Base-by-base conservation (phyloP, 208 protist species). In the Pavlovales sp. region DNA sequence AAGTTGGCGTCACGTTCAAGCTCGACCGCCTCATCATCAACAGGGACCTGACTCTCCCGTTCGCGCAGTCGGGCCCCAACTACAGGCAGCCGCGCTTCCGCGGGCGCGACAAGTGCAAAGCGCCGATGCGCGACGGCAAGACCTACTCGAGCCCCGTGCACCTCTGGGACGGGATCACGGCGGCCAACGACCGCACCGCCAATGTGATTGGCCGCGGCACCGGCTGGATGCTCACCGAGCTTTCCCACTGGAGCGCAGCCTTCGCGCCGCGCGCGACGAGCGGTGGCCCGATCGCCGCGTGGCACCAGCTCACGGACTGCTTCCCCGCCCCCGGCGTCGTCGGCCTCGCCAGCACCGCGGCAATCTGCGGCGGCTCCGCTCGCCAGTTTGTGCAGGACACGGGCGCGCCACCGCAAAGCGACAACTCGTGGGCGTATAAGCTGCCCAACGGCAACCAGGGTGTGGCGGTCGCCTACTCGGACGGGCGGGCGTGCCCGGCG, bases 301-400 rank as follows among this genome's bases (percentile, higher is more conserved):
- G 77, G 77, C 77, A 81, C 77, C 77, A 47, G 77, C 77, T 81
- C 39, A 81, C 77, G 0, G 8, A 41, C 77, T 41, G 39, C 77
- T 47, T 81, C 39, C 77, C 77, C 39, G 39, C 37, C 39, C 77
- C 77, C 11, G 77, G 77, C 39, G 4, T 34, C 39, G 39, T 81
- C 32, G 77, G 77, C 30, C 20, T 81, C 39, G 77, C 77, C 39
- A 34, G 28, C 77, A 4, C 11, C 20, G 37, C 14, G 39, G 77
- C 26, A 1, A 1, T 39, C 39, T 81, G 77, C 77, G 36, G 7
- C 34, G 34, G 36, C 37, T 42, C 34, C 32, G 75, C 57, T 71
- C 57, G 57, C 28, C 57, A n/a, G n/a, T n/a, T n/a, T n/a, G n/a
- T n/a, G n/a, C n/a, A n/a, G n/a, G n/a, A n/a, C n/a, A n/a, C n/a